A percentile compares a stretch with the other conserved stretches of the same genome.
These are phyloP conservation scores for Phytophthora megakarya DNA, from an alignment of 352 stramenopile species.

Conservation along the genomic window DNA sequence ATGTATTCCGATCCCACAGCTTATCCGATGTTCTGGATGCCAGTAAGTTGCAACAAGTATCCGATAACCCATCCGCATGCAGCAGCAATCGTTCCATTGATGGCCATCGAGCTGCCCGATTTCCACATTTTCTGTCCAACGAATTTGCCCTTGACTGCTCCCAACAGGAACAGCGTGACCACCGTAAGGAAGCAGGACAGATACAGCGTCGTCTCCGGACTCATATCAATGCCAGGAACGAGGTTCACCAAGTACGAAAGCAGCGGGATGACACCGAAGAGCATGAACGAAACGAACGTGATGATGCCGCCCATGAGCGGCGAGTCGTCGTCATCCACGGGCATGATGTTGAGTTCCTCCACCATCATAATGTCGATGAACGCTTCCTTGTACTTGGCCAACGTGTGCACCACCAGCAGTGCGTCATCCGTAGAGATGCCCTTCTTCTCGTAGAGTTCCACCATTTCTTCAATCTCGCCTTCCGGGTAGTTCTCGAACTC, in stretches of 20 bases:
- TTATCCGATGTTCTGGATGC: conserved; percentile 77
- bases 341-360: conserved; percentile 95
- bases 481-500: conserved; percentile 97
- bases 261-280: conserved; percentile 93
- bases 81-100: conserved; percentile 77
- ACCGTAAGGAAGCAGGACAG: conserved; percentile 93
- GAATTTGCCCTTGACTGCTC: conserved; percentile 91
- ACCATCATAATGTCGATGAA: conserved; percentile 99
- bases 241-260: conserved; percentile 93
- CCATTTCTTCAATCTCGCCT: conserved; percentile 97
- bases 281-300: conserved; percentile 91
- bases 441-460: conserved; percentile 94
- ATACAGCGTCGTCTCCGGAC: conserved; percentile 80
- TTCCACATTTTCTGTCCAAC: conserved; percentile 80
- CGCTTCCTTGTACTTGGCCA: conserved; percentile 97
- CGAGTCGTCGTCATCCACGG: conserved; percentile 93
- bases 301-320: conserved; percentile 82
- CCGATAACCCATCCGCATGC: conserved; percentile 83
- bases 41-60: conserved; percentile 80
- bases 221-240: conserved; percentile 67
- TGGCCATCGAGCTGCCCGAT: conserved; percentile 70
- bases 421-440: conserved; percentile 93
- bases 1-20: background rate
- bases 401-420: conserved; percentile 89
- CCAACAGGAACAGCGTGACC: conserved; percentile 94